Base-by-base conservation (phyloP, 176 grass and related monocot genomes). In the Oryza nivara region DNA sequence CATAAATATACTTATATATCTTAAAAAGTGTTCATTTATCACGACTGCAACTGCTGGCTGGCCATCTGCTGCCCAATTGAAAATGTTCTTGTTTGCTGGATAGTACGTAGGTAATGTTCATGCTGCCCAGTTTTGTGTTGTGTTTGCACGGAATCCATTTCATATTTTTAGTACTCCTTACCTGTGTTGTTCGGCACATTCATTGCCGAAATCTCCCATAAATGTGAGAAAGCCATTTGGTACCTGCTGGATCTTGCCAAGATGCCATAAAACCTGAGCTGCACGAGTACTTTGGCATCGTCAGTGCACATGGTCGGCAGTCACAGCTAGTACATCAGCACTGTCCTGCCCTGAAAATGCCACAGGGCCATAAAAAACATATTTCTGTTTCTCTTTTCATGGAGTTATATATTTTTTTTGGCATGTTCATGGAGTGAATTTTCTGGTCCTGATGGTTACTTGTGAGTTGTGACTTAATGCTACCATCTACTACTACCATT, bases 341-440 rank as follows among this genome's bases (percentile, higher is more conserved):
- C 28, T 51, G 76, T 76, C 80, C 75, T 75, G 15, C 49, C 40
- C 81, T 80, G 85, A 87, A 87, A 87, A 70, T 81, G 64, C 17
- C 58, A 17, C 70, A n/a, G 28, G 16, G 77, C 70, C 23, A 11
- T 40, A 47, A 4, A 38, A 15, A 73, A 74, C 79, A 68, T 32
- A 84, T 76, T 76, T 84, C 7, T 56, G 81, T 70, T 75, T 23
- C 80, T 70, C 68, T 1, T 87, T 51, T 75, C 1, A 45, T 80
- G 9, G 32, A 51, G 8, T 76, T 58, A 20, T 58, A 32, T 20
- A 0, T 5, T 58, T 58, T 58, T n/a, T 5, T n/a, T 20, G 19
- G 20, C 17, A 58, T 58, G 19, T 58, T 75, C 3, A 45, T 83
- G 6, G 43, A 51, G 8, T 76, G 11, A 13, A 20, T 76, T 41